These are phyloP conservation scores for Dysphania ambrosioides DNA, from an alignment of 148 eudicot genomes.

Conservation along the genomic window DNA sequence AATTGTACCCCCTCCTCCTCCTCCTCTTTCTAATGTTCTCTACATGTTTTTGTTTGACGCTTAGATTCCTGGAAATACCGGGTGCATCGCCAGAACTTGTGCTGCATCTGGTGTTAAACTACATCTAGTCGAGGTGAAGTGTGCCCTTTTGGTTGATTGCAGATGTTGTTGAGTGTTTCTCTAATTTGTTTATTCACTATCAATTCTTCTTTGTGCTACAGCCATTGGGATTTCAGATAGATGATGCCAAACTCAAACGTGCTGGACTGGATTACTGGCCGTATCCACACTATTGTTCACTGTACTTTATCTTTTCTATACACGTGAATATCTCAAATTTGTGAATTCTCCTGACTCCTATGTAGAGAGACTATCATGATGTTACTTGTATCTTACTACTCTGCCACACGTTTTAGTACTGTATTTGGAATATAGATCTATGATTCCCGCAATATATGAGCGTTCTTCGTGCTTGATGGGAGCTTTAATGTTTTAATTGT, in stretches of 20 bases:
- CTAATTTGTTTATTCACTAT: background rate
- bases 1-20: no score
- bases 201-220: constrained; percentile 29
- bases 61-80: constrained; percentile 99
- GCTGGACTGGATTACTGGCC: constrained; percentile 99
- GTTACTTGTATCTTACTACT: background rate
- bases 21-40: constrained; percentile 15
- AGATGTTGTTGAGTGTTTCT: background rate
- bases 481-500: background rate
- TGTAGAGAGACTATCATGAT: background rate
- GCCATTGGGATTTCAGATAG: constrained; percentile 90
- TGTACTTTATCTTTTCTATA: background rate
- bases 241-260: constrained; percentile 81
- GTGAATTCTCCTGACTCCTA: background rate
- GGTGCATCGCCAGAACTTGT: constrained; percentile 91
- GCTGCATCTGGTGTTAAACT: constrained; percentile 95
- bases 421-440: background rate
- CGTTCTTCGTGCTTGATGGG: no score
- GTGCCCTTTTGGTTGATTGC: background rate
- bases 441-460: background rate
- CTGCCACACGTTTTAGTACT: background rate
- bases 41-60: constrained; percentile 34
- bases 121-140: constrained; percentile 79
- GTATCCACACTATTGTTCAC: constrained; percentile 51
- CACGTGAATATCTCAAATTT: background rate